Evolutionary conservation across 371 early-diverging fungal genomes (phyloP), one percentile per base, ranked within the genome.

Genomic region (Cladochytrium tenue): DNA sequence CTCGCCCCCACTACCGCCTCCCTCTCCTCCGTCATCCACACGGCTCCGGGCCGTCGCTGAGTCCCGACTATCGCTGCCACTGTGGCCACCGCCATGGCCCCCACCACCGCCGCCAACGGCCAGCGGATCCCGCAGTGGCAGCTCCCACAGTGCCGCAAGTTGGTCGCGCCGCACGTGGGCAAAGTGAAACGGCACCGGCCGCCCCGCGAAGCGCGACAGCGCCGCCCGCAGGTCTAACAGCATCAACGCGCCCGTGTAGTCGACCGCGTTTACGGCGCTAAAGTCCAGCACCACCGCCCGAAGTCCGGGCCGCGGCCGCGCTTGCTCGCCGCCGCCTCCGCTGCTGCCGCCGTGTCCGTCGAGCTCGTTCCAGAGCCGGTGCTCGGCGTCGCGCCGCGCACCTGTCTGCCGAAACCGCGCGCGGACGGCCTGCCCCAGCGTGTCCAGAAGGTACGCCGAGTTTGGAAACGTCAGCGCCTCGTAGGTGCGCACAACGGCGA

Each of bases 221-320:
- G 83, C 77, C 30, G 76, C 74, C n/a, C 81, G 78, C 32, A 88
- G 63, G 32, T 90, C 90, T 10, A 86, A 69, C 0, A 93, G 79
- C 17, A 84, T 81, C 65, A 92, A 92, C 56, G 90, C 72, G 32
- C 92, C 94, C 0, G 93, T 89, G 31, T 87, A 83, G 64, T 95
- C 95, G 69, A 93, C 83, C 33, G 81, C 77, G 59, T 90, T 89
- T 15, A 93, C 93, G 13, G 87, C 87, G 0, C 89, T 80, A 56
- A 95, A 82, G 70, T 93, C 93, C n/a, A 95, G 77, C 25, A 95
- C 73, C 26, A 95, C 68, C 0, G 93, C 89, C 3, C 85, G 79
- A 15, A 92, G 74, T 7, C 75, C 62, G 1, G 90, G 90, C 0
- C 62, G 52, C 31, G 35, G 51, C 23, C 60, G 26, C 10, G 59